These are phyloP conservation scores for Phaeoacremonium minimum DNA, from an alignment of 2,329 filamentous ascomycete species.

Conservation along the genomic window DNA sequence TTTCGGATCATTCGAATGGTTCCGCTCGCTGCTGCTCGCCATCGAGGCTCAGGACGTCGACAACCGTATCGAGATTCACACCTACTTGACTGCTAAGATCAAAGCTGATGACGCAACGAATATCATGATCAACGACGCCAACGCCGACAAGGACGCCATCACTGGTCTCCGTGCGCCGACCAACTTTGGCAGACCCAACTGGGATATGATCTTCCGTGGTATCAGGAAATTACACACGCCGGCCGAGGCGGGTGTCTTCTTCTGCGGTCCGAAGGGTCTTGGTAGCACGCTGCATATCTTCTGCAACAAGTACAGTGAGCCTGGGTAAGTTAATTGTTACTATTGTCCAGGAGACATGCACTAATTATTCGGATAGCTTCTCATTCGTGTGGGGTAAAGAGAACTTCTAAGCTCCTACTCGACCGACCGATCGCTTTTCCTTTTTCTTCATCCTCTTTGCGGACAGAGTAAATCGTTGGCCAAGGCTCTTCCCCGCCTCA, in stretches of 20 bases:
- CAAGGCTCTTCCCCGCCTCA: too few species aligned
- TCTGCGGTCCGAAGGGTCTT: slow-evolving; percentile 78
- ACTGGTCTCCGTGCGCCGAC: slow-evolving; percentile 78
- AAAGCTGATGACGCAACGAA: slow-evolving; percentile 82
- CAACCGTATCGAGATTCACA: slow-evolving; percentile 83
- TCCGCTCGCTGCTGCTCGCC: slow-evolving; percentile 75
- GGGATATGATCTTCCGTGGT: slow-evolving; percentile 84
- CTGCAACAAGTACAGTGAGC: slow-evolving; percentile 85
- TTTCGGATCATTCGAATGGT: slow-evolving; percentile 87
- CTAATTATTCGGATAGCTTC: slow-evolving; percentile 38
- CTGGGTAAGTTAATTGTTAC: slow-evolving; percentile 52
- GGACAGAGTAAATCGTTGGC: too few species aligned
- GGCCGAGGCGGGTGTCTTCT: slow-evolving; percentile 74
- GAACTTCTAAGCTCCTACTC: slow-evolving; percentile 61
- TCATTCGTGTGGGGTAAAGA: slow-evolving; percentile 67
- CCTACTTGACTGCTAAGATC: slow-evolving; percentile 83
- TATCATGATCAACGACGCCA: slow-evolving; percentile 89
- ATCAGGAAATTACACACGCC: slow-evolving; percentile 75
- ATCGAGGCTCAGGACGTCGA: slow-evolving; percentile 84
- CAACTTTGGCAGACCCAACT: slow-evolving; percentile 83
- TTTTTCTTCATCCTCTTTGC: neutral
- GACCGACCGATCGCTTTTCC: neutral
- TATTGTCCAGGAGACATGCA: slow-evolving; percentile 4
- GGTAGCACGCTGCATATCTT: slow-evolving; percentile 75
- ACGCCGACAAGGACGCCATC: slow-evolving; percentile 79